phyloP scores from a whole-genome alignment of 1,139 yeast genomes.

The Kodamaea alishanica region DNA sequence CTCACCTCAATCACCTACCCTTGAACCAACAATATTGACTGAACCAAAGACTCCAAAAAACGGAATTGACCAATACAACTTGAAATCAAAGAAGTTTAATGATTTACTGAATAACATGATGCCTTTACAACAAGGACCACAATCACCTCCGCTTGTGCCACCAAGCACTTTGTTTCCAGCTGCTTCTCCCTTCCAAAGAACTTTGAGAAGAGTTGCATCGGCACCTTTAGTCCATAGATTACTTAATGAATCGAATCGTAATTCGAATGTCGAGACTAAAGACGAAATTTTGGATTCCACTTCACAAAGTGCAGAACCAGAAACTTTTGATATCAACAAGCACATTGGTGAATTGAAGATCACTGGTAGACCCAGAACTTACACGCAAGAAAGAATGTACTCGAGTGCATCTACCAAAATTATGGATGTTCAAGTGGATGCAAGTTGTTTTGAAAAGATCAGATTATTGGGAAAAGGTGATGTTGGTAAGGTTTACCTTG shows the following conservation, averaged over 20 bases:
- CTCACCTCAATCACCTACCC: slow-evolving; percentile 1
- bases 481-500: slow-evolving; percentile 93
- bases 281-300: slow-evolving; percentile 1
- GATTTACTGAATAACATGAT: not conserved
- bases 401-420: slow-evolving; percentile 70
- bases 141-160: not conserved
- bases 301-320: slow-evolving; percentile 6
- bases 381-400: slow-evolving; percentile 60
- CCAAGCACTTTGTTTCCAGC: slow-evolving; percentile 13
- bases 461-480: slow-evolving; percentile 93
- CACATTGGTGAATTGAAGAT: slow-evolving; percentile 55
- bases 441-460: slow-evolving; percentile 83
- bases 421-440: slow-evolving; percentile 76
- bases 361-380: slow-evolving; percentile 47
- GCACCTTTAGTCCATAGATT: slow-evolving; percentile 61
- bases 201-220: slow-evolving; percentile 72
- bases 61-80: not conserved
- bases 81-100: no score
- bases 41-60: slow-evolving; percentile 6
- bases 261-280: slow-evolving; percentile 2
- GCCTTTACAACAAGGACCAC: not conserved
- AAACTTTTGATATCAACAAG: slow-evolving; percentile 40
- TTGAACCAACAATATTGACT: not conserved
- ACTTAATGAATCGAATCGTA: slow-evolving; percentile 24
- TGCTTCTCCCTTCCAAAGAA: slow-evolving; percentile 44